Percentiles rank a stretch among this genome's conserved stretches.
Conservation (phyloP, 2,329 filamentous ascomycete species). For the Cladorrhinum sp. region DNA sequence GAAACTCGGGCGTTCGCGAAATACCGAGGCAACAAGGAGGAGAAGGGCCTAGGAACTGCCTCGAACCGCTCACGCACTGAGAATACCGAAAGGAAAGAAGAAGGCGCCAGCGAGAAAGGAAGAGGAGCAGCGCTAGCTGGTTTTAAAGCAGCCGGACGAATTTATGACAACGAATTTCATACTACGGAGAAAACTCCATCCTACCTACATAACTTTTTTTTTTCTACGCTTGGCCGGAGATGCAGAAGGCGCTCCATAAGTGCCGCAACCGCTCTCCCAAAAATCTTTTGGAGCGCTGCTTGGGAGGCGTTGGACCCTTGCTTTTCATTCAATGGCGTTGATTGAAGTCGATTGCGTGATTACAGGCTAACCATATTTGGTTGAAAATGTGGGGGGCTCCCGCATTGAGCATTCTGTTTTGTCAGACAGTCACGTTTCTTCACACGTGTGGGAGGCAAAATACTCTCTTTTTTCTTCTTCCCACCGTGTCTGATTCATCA, state of each 20-base stretch:
- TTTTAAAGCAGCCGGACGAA: constrained; percentile 9
- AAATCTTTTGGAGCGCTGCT: constrained; percentile 8
- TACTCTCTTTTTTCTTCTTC: background rate
- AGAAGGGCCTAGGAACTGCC: constrained; percentile 20
- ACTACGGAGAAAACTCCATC: constrained; percentile 5
- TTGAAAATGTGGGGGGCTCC: constrained; percentile 12
- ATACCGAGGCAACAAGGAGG: constrained; percentile 22
- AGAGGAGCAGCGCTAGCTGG: background rate
- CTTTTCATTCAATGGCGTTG: constrained; percentile 10
- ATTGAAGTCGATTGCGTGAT: constrained; percentile 19
- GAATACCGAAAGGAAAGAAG: constrained; percentile 20
- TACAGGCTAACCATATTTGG: constrained; percentile 22
- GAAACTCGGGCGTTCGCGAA: constrained; percentile 16
- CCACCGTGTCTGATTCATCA: background rate
- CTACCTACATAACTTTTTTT: constrained; percentile 16
- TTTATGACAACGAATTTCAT: too few species aligned
- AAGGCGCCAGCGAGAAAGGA: constrained; percentile 24
- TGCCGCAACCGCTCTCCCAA: constrained; percentile 15
- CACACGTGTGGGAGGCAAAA: background rate
- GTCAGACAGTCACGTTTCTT: background rate
- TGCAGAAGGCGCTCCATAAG: constrained; percentile 13
- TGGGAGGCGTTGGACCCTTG: constrained; percentile 16
- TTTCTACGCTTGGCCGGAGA: constrained; percentile 8
- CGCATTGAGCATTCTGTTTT: background rate
- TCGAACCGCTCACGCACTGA: constrained; percentile 23